These are phyloP conservation scores for Trichoderma semiorbis DNA, from an alignment of 2,329 filamentous ascomycete genomes.

Conservation along the genomic window DNA sequence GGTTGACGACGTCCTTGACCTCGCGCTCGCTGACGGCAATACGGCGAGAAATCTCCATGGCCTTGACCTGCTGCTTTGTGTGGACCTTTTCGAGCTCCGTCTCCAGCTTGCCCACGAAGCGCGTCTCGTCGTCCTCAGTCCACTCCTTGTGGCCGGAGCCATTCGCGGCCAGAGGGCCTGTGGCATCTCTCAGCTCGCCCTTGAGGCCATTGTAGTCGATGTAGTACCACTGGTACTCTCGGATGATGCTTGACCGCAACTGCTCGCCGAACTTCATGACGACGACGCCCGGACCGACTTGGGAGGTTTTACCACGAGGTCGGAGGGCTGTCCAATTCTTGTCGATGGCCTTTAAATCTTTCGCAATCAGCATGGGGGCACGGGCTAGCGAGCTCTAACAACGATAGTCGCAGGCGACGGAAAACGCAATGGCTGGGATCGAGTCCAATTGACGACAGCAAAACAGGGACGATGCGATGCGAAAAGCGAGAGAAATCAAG, in stretches of 20 bases:
- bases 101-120: slow-evolving; percentile 84
- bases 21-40: slow-evolving; percentile 87
- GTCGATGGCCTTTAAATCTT: slow-evolving; percentile 45
- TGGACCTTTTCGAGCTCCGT: slow-evolving; percentile 95
- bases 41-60: slow-evolving; percentile 87
- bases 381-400: background rate
- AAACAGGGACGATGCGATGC: background rate
- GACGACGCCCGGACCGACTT: slow-evolving; percentile 49
- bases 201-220: slow-evolving; percentile 97
- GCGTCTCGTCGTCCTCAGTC: slow-evolving; percentile 87
- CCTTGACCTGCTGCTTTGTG: slow-evolving; percentile 95
- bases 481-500: background rate
- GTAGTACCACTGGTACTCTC: slow-evolving; percentile 97
- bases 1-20: slow-evolving; percentile 79
- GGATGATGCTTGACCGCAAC: slow-evolving; percentile 90
- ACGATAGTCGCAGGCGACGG: background rate
- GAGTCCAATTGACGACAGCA: background rate
- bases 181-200: slow-evolving; percentile 73
- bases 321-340: slow-evolving; percentile 40
- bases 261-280: slow-evolving; percentile 92
- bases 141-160: slow-evolving; percentile 58
- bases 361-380: slow-evolving; percentile 49
- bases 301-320: slow-evolving; percentile 28
- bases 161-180: slow-evolving; percentile 45
- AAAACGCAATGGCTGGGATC: background rate